Conservation (phyloP, 2,329 filamentous ascomycete species). For the Cercospora sojina region DNA sequence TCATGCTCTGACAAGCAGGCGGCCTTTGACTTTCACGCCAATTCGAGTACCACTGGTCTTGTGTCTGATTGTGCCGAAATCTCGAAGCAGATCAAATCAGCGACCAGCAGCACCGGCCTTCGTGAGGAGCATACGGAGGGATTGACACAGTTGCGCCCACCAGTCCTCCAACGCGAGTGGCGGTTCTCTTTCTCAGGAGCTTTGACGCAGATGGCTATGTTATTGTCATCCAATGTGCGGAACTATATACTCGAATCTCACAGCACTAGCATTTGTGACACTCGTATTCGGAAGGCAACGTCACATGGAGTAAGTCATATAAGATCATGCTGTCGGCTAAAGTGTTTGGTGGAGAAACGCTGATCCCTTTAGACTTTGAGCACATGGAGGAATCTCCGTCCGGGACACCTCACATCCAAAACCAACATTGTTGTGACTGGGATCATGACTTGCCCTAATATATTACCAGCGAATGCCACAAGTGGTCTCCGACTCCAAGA, state of each 20-base stretch:
- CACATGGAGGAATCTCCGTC: neutral
- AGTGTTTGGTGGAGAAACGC: neutral
- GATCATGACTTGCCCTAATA: no score
- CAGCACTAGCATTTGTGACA: no score
- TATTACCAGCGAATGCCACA: no score
- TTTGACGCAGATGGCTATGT: neutral
- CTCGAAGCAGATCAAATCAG: neutral
- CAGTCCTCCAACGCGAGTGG: neutral
- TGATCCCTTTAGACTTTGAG: neutral
- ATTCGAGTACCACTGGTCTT: neutral
- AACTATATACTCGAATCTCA: no score
- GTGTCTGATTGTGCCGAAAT: neutral
- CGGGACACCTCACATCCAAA: neutral
- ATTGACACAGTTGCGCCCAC: neutral
- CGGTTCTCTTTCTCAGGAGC: neutral
- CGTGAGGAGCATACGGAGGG: neutral
- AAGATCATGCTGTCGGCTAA: neutral
- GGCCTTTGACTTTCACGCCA: no score
- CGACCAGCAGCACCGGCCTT: neutral
- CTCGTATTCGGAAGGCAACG: neutral
- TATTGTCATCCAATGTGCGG: neutral
- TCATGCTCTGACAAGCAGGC: neutral
- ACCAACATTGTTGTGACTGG: no score
- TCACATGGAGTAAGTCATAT: neutral
- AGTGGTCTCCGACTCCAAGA: neutral